These are phyloP conservation scores for Boletus rex-veris DNA, from an alignment of 768 basidiomycete species.

Conservation along the genomic window DNA sequence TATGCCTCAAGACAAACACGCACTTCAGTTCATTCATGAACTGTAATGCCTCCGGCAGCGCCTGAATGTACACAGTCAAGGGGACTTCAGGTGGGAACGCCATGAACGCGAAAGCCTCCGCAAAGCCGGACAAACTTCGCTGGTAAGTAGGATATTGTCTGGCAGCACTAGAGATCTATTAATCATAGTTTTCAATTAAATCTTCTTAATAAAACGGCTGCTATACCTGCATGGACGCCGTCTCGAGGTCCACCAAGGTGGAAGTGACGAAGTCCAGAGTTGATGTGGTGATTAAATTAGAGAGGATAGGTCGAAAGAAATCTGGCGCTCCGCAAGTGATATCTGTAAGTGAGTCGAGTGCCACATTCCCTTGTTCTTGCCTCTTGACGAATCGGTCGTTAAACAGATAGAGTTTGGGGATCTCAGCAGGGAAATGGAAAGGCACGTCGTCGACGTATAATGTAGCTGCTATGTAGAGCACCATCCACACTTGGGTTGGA, in stretches of 20 bases:
- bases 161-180: background rate
- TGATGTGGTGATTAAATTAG: background rate
- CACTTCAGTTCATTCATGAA: constrained; percentile 34
- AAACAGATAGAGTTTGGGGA: background rate
- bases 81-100: background rate
- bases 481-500: background rate
- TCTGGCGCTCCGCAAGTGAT: background rate
- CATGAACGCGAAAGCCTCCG: background rate
- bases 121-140: background rate
- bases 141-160: background rate
- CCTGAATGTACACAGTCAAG: background rate
- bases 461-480: background rate
- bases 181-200: no score
- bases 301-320: background rate
- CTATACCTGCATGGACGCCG: background rate
- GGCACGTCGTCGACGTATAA: background rate
- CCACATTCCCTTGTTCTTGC: background rate
- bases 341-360: background rate
- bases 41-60: background rate
- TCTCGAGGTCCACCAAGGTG: background rate
- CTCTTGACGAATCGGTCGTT: background rate
- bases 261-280: background rate
- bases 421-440: background rate
- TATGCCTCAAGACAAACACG: constrained; percentile 1
- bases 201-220: background rate